Base-by-base conservation (phyloP, 768 basidiomycete species). In the Phylloporus scabripes region DNA sequence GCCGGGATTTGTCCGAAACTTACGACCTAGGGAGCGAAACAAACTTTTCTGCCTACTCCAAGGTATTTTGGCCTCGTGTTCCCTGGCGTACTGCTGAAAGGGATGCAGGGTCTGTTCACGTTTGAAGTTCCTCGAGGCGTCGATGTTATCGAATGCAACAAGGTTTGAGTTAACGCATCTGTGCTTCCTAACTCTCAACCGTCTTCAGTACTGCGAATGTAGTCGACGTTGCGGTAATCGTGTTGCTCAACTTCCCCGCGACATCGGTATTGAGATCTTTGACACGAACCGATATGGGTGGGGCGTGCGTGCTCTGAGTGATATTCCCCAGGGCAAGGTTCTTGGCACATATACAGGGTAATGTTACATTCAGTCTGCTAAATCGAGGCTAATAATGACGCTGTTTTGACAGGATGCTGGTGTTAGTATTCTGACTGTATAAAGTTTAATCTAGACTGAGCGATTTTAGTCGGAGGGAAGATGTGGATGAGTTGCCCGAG, bases 321-420 rank as follows among this genome's bases (percentile, higher is more conserved):
- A 67, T 23, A 54, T 87, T 0, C 63, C 64, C 18, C 64, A 49
- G 42, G 85, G 85, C 4, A 82, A 80, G 52, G 79, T 87, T 3
- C 51, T 87, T 21, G 86, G 85, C 2, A 67, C 82, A 9, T 87
- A 83, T 56, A 78, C 83, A 46, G 86, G 86, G 85, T 85, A 57
- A 64, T 18, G 17, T 60, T 11, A 26, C 28, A 41, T 48, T 38
- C 3, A 7, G 32, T 23, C 28, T 21, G 29, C 20, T 28, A 34
- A 42, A 50, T 2, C 5, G 5, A 9, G 17, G 28, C 45, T 52
- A 31, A 65, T 44, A 17, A 8, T 18, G 28, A 17, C n/a, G 17
- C 17, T 17, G 38, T 48, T 29, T 21, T 20, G 46, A 1, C 50
- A 81, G 79, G 31, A 63, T 67, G 48, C 52, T 83, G 23, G 64